Conservation (phyloP, 129 eudicot genomes). For the Kitagawia praeruptora region DNA sequence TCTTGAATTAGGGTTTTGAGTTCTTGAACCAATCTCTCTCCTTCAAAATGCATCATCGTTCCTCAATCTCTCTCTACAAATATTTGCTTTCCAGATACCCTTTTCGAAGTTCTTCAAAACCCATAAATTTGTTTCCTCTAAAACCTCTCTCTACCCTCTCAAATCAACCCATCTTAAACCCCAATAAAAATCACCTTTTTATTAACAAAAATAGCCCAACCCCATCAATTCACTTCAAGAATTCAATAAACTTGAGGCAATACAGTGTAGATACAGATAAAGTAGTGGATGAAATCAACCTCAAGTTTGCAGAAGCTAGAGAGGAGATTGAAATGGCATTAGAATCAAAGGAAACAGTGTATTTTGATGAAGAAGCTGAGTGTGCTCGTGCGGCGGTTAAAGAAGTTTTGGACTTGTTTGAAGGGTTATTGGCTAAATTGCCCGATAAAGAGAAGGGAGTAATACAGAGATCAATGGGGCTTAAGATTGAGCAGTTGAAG, state of each 20-base stretch:
- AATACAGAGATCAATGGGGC: conserved; percentile 87
- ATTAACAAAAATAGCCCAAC: conserved; percentile 15
- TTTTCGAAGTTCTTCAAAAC: conserved; percentile 31
- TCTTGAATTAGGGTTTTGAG: conserved; percentile 6
- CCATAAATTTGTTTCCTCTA: conserved; percentile 25
- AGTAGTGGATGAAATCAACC: conserved; percentile 73
- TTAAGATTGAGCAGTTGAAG: conserved; percentile 91
- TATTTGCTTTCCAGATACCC: conserved; percentile 29
- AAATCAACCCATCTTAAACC: conserved; percentile 13
- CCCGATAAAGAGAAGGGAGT: conserved; percentile 58
- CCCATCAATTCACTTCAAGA: conserved; percentile 18
- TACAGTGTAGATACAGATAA: conserved; percentile 57
- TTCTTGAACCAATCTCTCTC: background rate
- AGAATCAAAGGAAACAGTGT: conserved; percentile 87
- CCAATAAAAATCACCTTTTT: conserved; percentile 10
- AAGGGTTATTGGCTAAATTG: conserved; percentile 50
- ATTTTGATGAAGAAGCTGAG: conserved; percentile 91
- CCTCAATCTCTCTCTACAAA: conserved; percentile 37
- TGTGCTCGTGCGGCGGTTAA: conserved; percentile 70
- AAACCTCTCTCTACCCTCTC: conserved; percentile 26
- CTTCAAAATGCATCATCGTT: conserved; percentile 43
- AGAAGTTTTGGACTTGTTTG: conserved; percentile 63
- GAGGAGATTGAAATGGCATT: conserved; percentile 91
- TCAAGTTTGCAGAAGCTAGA: conserved; percentile 89
- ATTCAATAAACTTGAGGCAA: conserved; percentile 13